phyloP scores from a whole-genome alignment of 2,329 filamentous ascomycete genomes.

The Fusarium longipes region DNA sequence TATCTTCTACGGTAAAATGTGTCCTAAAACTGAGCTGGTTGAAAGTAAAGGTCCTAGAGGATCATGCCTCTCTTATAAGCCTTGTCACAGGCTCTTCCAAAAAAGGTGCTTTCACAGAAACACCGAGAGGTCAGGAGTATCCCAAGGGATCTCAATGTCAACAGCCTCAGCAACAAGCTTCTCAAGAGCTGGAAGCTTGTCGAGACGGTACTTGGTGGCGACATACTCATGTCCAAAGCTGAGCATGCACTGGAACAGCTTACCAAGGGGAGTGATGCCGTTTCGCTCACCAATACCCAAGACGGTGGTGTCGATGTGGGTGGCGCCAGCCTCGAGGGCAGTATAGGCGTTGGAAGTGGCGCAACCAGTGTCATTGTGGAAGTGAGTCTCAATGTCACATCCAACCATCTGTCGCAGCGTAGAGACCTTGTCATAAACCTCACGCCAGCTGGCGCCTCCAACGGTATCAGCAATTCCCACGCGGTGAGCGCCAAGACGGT shows the following conservation, averaged over 20 bases:
- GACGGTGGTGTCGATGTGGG: constrained; percentile 84
- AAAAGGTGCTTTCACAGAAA: constrained; percentile 2
- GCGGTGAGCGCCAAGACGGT: constrained; percentile 84
- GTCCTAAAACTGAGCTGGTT: constrained; percentile 8
- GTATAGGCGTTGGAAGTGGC: constrained; percentile 90
- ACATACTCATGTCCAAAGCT: constrained; percentile 78
- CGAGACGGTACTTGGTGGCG: constrained; percentile 86
- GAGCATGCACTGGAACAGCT: constrained; percentile 30
- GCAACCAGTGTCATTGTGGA: constrained; percentile 92
- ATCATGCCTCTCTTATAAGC: constrained; percentile 8
- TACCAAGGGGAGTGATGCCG: constrained; percentile 73
- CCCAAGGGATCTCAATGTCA: constrained; percentile 24
- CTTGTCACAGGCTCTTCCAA: constrained; percentile 6
- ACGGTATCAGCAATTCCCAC: constrained; percentile 97
- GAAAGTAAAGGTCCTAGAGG: constrained; percentile 15
- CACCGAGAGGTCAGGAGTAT: constrained; percentile 20
- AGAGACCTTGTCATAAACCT: constrained; percentile 89
- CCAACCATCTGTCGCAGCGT: constrained; percentile 72
- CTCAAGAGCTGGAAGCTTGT: constrained; percentile 90
- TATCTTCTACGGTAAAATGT: constrained; percentile 4
- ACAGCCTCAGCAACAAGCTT: constrained; percentile 80
- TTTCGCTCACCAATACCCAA: constrained; percentile 64
- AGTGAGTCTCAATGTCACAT: constrained; percentile 72
- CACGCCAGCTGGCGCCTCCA: constrained; percentile 82
- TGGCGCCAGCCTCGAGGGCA: constrained; percentile 88